Base-by-base conservation (phyloP, 2,329 filamentous ascomycete species). In the Aspergillus sp. region DNA sequence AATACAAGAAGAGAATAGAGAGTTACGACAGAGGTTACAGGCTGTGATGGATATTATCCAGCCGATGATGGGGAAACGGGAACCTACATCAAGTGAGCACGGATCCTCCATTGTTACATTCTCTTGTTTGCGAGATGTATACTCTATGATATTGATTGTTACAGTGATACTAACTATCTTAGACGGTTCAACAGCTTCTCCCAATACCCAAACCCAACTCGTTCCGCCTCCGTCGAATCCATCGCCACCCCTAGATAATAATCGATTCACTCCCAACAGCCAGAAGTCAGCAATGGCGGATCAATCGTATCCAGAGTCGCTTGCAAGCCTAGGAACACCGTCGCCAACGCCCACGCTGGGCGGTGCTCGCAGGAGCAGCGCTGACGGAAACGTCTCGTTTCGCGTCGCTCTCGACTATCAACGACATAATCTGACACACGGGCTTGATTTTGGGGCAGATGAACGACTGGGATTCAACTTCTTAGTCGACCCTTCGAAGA, bases 1-100 rank as follows among this genome's bases (percentile, higher is more conserved):
- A 12, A 81, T 89, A 46, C 81, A 89, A 70, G 80, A 81, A 27
- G 88, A 95, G 70, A 91, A 93, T 71, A 80, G 81, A 51, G 86
- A 90, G 54, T 84, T 94, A 54, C 84, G 83, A 60, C 76, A 80
- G 62, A 79, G 83, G 27, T 70, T 95, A 56, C 77, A 81, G 48
- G 76, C 78, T 27, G 79, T 89, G 35, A 69, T 90, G 63, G 73
- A 78, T 55, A 77, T 74, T 17, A 61, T 75, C 43, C 72, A 74
- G 50, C 71, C 73, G 30, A 56, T 75, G 41, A 44, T 73, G 6
- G 62, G 57, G 43, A 67, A 58, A 20, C 63, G 69, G 20, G 71
- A 73, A 9, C 58, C 74, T 48, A 38, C 41, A 41, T 25, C 44
- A 33, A 59, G 41, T 43, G 41, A 43, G 41, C 19, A 49, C 15